Base-by-base conservation (phyloP, 768 basidiomycete genomes). In the Ramaria rubella region DNA sequence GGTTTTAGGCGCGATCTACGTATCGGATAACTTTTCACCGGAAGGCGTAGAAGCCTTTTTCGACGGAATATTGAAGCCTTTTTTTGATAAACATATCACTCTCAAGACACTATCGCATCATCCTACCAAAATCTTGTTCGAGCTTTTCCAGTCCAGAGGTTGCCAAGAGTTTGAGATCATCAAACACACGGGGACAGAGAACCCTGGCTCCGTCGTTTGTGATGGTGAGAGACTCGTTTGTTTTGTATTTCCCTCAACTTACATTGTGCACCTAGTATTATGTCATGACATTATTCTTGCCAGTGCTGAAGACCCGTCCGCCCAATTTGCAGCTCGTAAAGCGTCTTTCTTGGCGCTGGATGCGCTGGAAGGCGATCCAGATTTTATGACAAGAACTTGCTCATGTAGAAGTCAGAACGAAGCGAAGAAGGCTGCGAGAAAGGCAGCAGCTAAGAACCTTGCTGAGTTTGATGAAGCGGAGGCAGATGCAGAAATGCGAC, bases 11-110 rank as follows among this genome's bases (percentile, higher is more conserved):
- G 90, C 88, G 9, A 71, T 90, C 49, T 89, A 85, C 69, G 78
- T 93, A 60, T 87, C 83, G 21, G 89, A 91, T 65, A 74, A 78
- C 54, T 88, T 84, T 69, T 77, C 80, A 17, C 77, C 78, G 24
- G 69, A 72, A 51, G 86, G 87, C 4, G 77, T 78, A 24, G 78
- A 86, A 63, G 70, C 71, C 0, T 75, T 93, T 62, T 93, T 87
- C 69, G 76, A 83, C 55, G 79, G 75, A 51, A 71, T 86, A 46
- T 72, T 91, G 54, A 77, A 81, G 67, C 90, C 90, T 5, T 94
- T 93, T 67, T 89, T 84, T 63, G 83, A 90, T 68, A 77, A 77
- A 60, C 81, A 90, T 60, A 79, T 92, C 67, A 82, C 82, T 26
- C 71, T 89, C 55, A 80, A 82, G 63, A 88, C 83, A 30, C 73